phyloP scores from a whole-genome alignment of 148 eudicot genomes.

The Rhododendron kiyosumense region DNA sequence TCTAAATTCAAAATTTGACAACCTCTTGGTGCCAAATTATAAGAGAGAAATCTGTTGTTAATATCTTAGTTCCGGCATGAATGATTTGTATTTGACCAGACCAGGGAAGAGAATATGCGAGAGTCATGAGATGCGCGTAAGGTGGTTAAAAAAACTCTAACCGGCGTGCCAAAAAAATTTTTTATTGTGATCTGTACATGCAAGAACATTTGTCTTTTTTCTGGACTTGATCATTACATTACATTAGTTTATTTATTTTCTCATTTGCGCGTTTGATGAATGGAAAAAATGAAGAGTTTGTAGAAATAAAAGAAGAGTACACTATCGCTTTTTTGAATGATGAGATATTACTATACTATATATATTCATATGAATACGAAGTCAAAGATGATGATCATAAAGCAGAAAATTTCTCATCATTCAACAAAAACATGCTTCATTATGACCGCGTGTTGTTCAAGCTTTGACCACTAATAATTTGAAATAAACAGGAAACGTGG shows the following conservation, averaged over 20 bases:
- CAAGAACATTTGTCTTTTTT: background rate
- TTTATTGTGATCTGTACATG: too few relatives aligned
- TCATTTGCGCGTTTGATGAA: background rate
- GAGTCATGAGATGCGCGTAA: too few relatives aligned
- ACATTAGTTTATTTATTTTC: too few relatives aligned
- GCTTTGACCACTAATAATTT: background rate
- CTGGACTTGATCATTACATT: background rate
- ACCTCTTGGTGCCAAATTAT: too few relatives aligned
- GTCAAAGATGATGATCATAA: background rate
- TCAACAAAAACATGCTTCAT: background rate
- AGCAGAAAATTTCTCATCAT: background rate
- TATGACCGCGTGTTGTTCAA: background rate
- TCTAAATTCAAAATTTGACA: too few relatives aligned
- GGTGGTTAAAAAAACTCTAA: too few relatives aligned
- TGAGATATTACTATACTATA: background rate
- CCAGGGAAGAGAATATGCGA: too few relatives aligned
- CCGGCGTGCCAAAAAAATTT: too few relatives aligned
- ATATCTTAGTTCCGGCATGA: fast-evolving
- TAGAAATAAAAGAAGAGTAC: background rate
- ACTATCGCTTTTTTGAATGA: too few relatives aligned
- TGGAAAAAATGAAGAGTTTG: too few relatives aligned
- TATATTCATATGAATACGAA: background rate
- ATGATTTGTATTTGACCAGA: too few relatives aligned
- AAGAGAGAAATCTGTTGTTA: too few relatives aligned
- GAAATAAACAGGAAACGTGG: background rate